Evolutionary conservation across 257 asterid species (phyloP).

Genomic region (Ballota nigra): DNA sequence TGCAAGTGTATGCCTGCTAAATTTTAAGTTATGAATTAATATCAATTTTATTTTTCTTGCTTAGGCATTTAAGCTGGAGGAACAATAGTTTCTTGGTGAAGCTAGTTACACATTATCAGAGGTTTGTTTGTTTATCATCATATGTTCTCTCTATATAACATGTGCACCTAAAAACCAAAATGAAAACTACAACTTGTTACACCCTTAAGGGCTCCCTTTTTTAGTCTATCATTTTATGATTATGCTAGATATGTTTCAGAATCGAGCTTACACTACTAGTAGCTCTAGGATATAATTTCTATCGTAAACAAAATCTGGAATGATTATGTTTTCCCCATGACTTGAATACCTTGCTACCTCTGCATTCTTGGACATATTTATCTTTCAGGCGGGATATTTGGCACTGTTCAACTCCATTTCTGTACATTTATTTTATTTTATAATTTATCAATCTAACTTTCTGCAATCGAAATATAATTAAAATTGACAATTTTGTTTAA

Average conservation of each 20-base stretch:
- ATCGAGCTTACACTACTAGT: not conserved
- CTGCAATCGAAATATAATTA: not conserved
- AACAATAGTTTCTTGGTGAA: slow-evolving; percentile 98
- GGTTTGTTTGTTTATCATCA: slow-evolving; percentile 46
- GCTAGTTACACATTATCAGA: slow-evolving; percentile 79
- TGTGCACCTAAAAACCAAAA: slow-evolving; percentile 8
- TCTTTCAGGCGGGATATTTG: slow-evolving; percentile 18
- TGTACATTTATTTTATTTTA: slow-evolving; percentile 17
- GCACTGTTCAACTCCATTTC: slow-evolving; percentile 8
- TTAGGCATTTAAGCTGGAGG: slow-evolving; percentile 82
- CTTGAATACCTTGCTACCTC: slow-evolving; percentile 15
- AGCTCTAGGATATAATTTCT: slow-evolving; percentile 20
- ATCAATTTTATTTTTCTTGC: too few species aligned
- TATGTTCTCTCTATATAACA: slow-evolving; percentile 7
- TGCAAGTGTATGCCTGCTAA: too few species aligned
- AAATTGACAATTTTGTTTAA: too few species aligned
- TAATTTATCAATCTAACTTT: not conserved
- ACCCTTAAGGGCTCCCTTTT: not conserved
- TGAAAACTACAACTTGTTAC: slow-evolving; percentile 16
- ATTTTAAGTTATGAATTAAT: too few species aligned
- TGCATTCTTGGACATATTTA: slow-evolving; percentile 16
- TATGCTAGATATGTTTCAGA: slow-evolving; percentile 13
- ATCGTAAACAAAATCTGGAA: not conserved
- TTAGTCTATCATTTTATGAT: slow-evolving; percentile 5
- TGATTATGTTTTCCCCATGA: slow-evolving; percentile 18